Evolutionary conservation across 225 moss, liverwort and hornwort species (phyloP).

Genomic region (Pleurozium schreberi): DNA sequence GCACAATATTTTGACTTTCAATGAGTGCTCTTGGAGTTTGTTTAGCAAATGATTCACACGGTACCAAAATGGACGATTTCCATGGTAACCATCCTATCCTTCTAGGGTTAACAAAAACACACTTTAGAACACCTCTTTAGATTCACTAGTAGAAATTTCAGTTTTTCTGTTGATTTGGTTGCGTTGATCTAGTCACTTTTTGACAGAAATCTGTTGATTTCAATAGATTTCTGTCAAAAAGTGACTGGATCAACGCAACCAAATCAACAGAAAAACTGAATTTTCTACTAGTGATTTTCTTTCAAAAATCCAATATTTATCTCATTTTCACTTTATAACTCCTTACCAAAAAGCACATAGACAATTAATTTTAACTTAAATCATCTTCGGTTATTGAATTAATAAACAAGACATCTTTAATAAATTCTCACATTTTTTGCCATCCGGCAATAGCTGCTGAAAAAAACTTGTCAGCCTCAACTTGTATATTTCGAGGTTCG

Average conservation of each 20-base stretch:
- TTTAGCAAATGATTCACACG: no score
- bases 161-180: no score
- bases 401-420: neutral
- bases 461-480: neutral
- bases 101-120: fast-evolving
- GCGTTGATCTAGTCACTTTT: no score
- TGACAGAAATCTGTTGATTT: no score
- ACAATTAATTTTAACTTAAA: neutral
- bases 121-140: neutral
- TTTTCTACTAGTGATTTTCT: no score
- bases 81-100: fast-evolving
- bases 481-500: neutral
- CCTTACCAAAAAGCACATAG: neutral
- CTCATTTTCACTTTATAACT: neutral
- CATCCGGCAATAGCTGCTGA: neutral
- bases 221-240: no score
- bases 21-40: no score
- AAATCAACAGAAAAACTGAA: no score
- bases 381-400: no score
- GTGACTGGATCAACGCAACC: no score
- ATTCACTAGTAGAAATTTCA: no score
- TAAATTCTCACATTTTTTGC: neutral
- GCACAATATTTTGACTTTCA: no score
- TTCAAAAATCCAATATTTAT: neutral
- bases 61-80: neutral